Evolutionary conservation across 768 basidiomycete species (phyloP).

Genomic region (Boletus subcaerulescens): DNA sequence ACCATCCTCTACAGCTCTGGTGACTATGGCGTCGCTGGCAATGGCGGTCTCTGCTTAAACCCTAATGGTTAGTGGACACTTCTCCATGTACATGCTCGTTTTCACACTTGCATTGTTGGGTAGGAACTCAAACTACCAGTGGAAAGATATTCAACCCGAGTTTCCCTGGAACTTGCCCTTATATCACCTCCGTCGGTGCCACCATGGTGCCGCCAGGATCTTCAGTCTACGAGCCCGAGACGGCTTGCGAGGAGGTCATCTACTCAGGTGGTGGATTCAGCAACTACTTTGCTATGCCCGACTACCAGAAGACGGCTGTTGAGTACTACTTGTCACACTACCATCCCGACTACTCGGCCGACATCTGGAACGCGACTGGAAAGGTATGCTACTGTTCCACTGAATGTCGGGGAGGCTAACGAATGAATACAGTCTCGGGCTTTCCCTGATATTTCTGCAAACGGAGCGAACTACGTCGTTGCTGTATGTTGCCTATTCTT

Average conservation of each 20-base stretch:
- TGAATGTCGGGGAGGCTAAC: neutral
- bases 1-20: conserved; percentile 45
- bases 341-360: conserved; percentile 21
- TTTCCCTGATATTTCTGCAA: conserved; percentile 38
- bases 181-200: conserved; percentile 49
- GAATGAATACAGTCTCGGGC: conserved; percentile 29
- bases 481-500: conserved; percentile 2
- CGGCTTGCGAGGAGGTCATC: conserved; percentile 41
- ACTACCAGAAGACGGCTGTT: conserved; percentile 39
- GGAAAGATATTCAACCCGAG: conserved; percentile 52
- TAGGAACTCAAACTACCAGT: conserved; percentile 28
- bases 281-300: conserved; percentile 40
- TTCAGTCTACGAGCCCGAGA: conserved; percentile 44
- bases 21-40: conserved; percentile 43
- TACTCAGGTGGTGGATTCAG: conserved; percentile 45
- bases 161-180: conserved; percentile 49
- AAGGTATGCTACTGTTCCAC: neutral
- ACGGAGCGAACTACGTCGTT: conserved; percentile 33
- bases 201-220: conserved; percentile 38
- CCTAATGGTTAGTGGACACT: conserved; percentile 8
- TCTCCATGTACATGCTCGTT: neutral
- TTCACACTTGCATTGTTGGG: neutral
- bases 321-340: conserved; percentile 31
- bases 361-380: conserved; percentile 30
- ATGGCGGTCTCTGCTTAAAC: neutral